Evolutionary conservation across 2,329 filamentous ascomycete genomes (phyloP), one percentile per base, ranked within the genome.

Genomic region (Thermothelomyces thermophilus): DNA sequence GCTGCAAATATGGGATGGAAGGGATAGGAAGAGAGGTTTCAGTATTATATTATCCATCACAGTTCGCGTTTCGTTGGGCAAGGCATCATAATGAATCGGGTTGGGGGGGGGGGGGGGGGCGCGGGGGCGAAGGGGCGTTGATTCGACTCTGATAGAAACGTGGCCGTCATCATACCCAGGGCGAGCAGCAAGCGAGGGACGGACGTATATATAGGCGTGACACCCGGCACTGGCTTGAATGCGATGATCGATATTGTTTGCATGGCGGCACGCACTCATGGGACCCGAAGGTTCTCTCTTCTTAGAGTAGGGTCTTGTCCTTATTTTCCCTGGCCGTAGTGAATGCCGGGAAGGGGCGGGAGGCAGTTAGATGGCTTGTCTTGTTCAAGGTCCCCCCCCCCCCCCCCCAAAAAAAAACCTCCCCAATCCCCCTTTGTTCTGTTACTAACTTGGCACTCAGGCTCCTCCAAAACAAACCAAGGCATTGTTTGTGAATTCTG

Each of bases 61-160:
- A 35, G 45, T 35, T 50, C 39, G 47, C 31, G 35, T 50, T 39
- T 53, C 31, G 41, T 41, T 52, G 37, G 42, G 43, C 42, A 36
- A 31, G 46, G 51, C 46, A 50, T 52, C 28, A 48, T 56, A 54
- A 58, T 57, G 54, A 50, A n/a, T 37, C n/a, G n/a, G 8, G 24
- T 30, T 26, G 44, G 34, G 49, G 24, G 42, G n/a, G n/a, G n/a
- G n/a, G n/a, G n/a, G n/a, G n/a, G n/a, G n/a, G n/a, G n/a, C n/a
- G n/a, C n/a, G n/a, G n/a, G n/a, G n/a, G n/a, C n/a, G n/a, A n/a
- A 43, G 33, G 48, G 43, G 34, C 42, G 46, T 43, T 45, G 43
- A 34, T 41, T 51, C 45, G 30, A 44, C 47, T 53, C 52, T 57
- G 41, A 51, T 56, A 58, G 53, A 52, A 41, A 55, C 34, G 33